Conservation (phyloP, 495 filamentous ascomycete genomes). For the Hyaloscypha finlandica region DNA sequence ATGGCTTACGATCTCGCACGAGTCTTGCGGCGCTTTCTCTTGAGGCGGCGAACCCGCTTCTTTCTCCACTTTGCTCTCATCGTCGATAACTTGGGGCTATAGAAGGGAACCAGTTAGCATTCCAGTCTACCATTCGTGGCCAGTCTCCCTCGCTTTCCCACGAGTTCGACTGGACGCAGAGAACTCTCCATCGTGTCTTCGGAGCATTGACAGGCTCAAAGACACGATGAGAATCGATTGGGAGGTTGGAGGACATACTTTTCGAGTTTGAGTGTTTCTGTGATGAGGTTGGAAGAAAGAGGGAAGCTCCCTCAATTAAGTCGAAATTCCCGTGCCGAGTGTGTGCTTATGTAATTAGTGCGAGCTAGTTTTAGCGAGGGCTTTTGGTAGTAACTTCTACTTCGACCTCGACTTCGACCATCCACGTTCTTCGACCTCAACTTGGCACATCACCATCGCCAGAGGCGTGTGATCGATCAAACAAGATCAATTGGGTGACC, state of each 20-base stretch:
- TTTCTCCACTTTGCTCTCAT: conserved; percentile 99
- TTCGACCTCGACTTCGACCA: too few species aligned
- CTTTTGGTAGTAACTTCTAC: too few species aligned
- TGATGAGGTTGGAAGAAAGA: conserved; percentile 9
- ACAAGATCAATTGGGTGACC: conserved; percentile 13
- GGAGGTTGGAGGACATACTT: background rate
- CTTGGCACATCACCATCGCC: background rate
- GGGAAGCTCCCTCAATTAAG: background rate
- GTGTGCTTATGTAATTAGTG: background rate
- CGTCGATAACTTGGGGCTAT: conserved; percentile 49
- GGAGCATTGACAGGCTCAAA: background rate
- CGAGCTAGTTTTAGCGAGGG: background rate
- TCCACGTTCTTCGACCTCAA: background rate
- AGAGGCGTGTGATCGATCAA: background rate
- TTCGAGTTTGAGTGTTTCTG: conserved; percentile 11
- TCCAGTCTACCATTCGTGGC: background rate
- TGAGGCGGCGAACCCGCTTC: conserved; percentile 97
- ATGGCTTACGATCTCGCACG: conserved; percentile 80
- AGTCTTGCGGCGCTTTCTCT: conserved; percentile 99
- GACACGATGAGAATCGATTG: background rate
- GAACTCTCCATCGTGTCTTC: background rate
- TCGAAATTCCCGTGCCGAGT: background rate
- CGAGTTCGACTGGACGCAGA: background rate
- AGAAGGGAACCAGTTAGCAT: background rate
- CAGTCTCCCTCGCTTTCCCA: background rate